phyloP scores from a whole-genome alignment of 495 filamentous ascomycete species.

The Neurospora sp. region DNA sequence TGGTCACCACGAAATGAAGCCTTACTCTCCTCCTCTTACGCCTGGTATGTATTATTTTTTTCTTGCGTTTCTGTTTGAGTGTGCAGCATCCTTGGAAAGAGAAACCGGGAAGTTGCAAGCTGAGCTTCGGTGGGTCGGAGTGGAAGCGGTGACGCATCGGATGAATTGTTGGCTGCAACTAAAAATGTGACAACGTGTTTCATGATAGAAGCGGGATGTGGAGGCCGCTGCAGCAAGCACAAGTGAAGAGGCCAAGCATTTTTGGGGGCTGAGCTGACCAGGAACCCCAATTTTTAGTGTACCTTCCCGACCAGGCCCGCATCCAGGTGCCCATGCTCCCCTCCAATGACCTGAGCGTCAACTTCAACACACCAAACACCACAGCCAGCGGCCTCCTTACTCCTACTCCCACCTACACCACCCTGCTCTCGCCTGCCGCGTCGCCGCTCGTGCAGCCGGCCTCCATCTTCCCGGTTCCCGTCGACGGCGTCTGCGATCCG shows the following conservation, averaged over 20 bases:
- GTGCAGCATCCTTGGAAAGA: background rate
- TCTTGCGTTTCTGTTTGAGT: slow-evolving; percentile 8
- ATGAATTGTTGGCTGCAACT: background rate
- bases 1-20: slow-evolving; percentile 57
- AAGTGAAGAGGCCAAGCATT: slow-evolving; percentile 3
- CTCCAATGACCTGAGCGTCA: slow-evolving; percentile 38
- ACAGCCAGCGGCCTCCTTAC: slow-evolving; percentile 65
- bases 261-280: slow-evolving; percentile 26
- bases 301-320: slow-evolving; percentile 54
- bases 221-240: background rate
- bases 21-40: slow-evolving; percentile 76
- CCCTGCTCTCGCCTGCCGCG: slow-evolving; percentile 83
- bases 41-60: slow-evolving; percentile 63
- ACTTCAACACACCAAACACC: slow-evolving; percentile 25
- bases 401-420: slow-evolving; percentile 15
- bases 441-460: slow-evolving; percentile 36
- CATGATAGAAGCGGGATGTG: background rate
- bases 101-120: slow-evolving; percentile 1
- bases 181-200: background rate
- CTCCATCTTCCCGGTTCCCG: slow-evolving; percentile 15
- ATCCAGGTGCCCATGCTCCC: slow-evolving; percentile 26
- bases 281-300: slow-evolving; percentile 47
- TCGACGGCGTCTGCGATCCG: slow-evolving; percentile 85
- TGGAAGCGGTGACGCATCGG: background rate
- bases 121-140: background rate